phyloP scores from a whole-genome alignment of 257 asterid species.

The Solanum rostratum region DNA sequence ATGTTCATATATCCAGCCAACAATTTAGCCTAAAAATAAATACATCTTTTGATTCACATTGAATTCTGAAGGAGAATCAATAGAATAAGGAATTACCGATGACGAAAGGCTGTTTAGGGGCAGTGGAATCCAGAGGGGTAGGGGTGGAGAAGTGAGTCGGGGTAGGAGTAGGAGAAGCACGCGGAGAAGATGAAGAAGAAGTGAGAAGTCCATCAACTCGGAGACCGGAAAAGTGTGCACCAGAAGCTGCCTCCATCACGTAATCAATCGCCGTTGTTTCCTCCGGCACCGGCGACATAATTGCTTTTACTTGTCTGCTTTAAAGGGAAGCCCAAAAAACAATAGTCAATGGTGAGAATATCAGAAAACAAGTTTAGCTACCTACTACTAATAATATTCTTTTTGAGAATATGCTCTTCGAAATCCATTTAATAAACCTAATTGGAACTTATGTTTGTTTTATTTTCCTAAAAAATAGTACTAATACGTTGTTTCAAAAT shows the following conservation, averaged over 20 bases:
- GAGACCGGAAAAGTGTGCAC: conserved; percentile 92
- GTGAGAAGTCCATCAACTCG: conserved; percentile 51
- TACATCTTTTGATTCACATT: neutral
- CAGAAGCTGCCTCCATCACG: conserved; percentile 91
- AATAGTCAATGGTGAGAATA: neutral
- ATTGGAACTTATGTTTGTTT: neutral
- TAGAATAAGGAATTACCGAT: conserved; percentile 39
- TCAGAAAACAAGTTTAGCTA: neutral
- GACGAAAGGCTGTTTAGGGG: conserved; percentile 80
- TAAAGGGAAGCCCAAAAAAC: neutral
- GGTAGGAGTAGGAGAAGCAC: conserved; percentile 40
- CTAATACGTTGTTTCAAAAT: too few species aligned
- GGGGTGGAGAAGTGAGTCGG: conserved; percentile 21
- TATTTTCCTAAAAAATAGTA: neutral
- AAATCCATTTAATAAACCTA: neutral
- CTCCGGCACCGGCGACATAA: conserved; percentile 31
- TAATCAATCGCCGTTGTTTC: conserved; percentile 62
- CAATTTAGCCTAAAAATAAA: neutral
- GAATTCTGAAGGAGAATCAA: neutral
- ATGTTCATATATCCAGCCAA: neutral
- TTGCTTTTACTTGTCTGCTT: neutral
- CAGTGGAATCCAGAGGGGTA: conserved; percentile 25
- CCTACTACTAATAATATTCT: neutral
- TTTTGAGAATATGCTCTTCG: neutral
- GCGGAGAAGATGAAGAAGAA: conserved; percentile 29